Percentiles rank a stretch among this genome's conserved stretches.
Evolutionary conservation across 768 basidiomycete species (phyloP).

Genomic region (Lactarius hengduanensis): DNA sequence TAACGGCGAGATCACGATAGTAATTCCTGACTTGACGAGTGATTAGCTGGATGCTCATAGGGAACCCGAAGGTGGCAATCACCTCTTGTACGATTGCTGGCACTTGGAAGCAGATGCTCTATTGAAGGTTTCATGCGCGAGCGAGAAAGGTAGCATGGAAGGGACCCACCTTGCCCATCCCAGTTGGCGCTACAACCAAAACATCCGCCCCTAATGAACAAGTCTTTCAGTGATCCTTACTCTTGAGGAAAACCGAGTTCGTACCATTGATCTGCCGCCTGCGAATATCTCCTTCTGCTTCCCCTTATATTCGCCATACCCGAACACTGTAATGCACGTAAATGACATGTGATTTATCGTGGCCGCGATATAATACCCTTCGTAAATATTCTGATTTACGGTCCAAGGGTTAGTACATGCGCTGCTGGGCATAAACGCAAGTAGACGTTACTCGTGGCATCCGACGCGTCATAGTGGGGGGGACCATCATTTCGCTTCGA

Average conservation of each 20-base stretch:
- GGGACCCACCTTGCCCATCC: constrained; percentile 75
- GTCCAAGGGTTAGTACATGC: not conserved
- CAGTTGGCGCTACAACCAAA: constrained; percentile 80
- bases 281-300: constrained; percentile 75
- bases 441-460: constrained; percentile 19
- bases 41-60: not conserved
- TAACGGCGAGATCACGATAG: constrained; percentile 75
- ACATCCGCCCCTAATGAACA: constrained; percentile 60
- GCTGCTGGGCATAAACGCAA: not conserved
- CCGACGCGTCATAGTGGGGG: not conserved
- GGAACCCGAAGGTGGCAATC: constrained; percentile 16
- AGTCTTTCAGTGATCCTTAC: not conserved
- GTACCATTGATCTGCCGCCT: constrained; percentile 64
- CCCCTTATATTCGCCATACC: constrained; percentile 66
- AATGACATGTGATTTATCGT: too few species aligned
- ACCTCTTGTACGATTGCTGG: constrained; percentile 70
- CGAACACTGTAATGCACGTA: constrained; percentile 54
- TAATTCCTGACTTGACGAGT: constrained; percentile 51
- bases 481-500: not conserved
- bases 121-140: not conserved
- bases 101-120: constrained; percentile 86
- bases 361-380: constrained; percentile 1
- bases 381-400: constrained; percentile 15
- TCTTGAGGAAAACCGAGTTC: constrained; percentile 9
- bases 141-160: not conserved